Base-by-base conservation (phyloP, 2,329 filamentous ascomycete species). In the Penicillium sp. region DNA sequence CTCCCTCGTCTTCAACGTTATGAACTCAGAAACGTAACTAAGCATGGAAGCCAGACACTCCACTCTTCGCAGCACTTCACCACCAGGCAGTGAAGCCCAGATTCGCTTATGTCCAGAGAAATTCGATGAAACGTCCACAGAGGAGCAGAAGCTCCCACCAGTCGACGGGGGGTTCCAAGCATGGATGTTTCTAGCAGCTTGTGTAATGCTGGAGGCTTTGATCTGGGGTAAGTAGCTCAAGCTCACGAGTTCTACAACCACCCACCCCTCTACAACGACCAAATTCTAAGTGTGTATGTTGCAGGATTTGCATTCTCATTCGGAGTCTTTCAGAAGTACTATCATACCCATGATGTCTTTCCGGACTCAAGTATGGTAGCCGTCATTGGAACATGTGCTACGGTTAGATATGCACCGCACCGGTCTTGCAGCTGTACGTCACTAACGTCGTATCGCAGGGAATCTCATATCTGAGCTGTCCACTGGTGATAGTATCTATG, bases 161-260 rank as follows among this genome's bases (percentile, higher is more conserved):
- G 58, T 64, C 5, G 70, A 73, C 49, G 61, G 67, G 28, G 72
- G 73, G 1, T 66, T 66, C 50, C 59, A 69, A 27, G 73, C 72
- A 18, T 75, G 71, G 66, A 57, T 78, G 18, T 77, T 79, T 49
- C 61, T 81, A 4, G 67, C 70, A 8, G 77, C 74, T 1, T 77
- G 73, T 41, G 80, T 77, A 52, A 64, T 76, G 43, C 67, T 81
- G 29, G 78, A 81, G 60, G 75, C 73, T 18, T 63, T 80, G 2
- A 72, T 80, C 41, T 81, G 78, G 77, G 78, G 76, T 76, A 61
- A 48, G 67, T 58, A 19, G 10, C 12, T n/a, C 4, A n/a, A n/a
- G n/a, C n/a, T n/a, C n/a, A n/a, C n/a, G n/a, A n/a, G n/a, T n/a
- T n/a, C n/a, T n/a, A n/a, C n/a, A n/a, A n/a, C n/a, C n/a, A n/a